Conservation (phyloP, 2,329 filamentous ascomycete genomes). For the Colletotrichum karsti region DNA sequence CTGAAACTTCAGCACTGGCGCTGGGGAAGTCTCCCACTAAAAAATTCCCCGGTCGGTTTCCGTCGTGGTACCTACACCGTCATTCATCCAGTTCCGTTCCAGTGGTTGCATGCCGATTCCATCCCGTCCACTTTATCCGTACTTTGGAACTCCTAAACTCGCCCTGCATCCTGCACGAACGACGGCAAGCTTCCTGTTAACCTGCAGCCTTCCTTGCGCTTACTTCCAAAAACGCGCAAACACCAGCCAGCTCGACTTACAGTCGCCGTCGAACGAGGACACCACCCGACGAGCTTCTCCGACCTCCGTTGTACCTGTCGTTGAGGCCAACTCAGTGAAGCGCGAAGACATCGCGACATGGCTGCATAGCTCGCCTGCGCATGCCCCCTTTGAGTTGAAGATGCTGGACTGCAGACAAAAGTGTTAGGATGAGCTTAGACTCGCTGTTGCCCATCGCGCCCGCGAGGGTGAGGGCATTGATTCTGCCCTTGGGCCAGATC, state of each 20-base stretch:
- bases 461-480: constrained; percentile 86
- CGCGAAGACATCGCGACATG: constrained; percentile 21
- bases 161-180: constrained; percentile 1
- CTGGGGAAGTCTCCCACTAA: background rate
- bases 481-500: constrained; percentile 88
- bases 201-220: constrained; percentile 9
- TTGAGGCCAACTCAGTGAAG: background rate
- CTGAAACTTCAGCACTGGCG: constrained; percentile 23
- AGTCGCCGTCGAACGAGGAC: background rate
- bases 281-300: constrained; percentile 10
- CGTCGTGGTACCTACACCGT: constrained; percentile 28
- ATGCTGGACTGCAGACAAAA: constrained; percentile 35
- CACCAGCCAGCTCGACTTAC: background rate
- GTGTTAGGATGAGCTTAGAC: constrained; percentile 84
- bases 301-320: background rate
- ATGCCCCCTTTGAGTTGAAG: constrained; percentile 17
- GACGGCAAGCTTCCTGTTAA: constrained; percentile 1
- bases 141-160: constrained; percentile 1
- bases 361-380: constrained; percentile 20
- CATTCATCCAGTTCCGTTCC: constrained; percentile 18
- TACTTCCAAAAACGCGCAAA: background rate
- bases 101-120: constrained; percentile 20
- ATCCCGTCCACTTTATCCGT: constrained; percentile 1
- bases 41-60: constrained; percentile 19
- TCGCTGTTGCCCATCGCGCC: constrained; percentile 90